A percentile compares a stretch with the other conserved stretches of the same genome.
These are phyloP conservation scores for Lathyrus aphaca DNA, from an alignment of 306 rosid species.

Conservation along the genomic window DNA sequence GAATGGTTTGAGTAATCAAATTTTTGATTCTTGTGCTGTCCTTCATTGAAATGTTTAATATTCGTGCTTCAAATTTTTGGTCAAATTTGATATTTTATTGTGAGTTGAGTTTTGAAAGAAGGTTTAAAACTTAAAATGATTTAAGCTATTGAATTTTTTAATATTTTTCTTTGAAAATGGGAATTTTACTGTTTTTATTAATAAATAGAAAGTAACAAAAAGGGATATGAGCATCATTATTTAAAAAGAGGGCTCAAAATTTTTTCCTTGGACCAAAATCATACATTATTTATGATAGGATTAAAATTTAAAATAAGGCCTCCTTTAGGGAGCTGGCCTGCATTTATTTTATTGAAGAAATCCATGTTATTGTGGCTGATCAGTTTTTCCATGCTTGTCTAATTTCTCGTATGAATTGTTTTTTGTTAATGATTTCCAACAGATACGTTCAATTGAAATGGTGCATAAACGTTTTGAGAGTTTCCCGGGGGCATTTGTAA, in stretches of 20 bases:
- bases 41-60: not conserved
- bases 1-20: not conserved
- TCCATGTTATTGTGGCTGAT: not conserved
- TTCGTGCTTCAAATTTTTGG: not conserved
- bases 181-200: not conserved
- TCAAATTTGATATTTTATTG: not conserved
- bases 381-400: slow-evolving; percentile 21
- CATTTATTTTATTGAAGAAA: not conserved
- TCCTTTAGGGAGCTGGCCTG: not conserved
- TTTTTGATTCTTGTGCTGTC: not conserved
- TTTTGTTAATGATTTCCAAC: slow-evolving; percentile 41
- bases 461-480: slow-evolving; percentile 97
- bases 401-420: slow-evolving; percentile 25
- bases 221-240: not conserved
- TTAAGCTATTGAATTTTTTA: not conserved
- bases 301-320: not conserved
- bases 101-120: not conserved
- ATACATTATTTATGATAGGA: not conserved
- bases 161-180: not conserved
- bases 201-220: not conserved
- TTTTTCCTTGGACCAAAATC: not conserved
- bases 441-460: slow-evolving; percentile 99
- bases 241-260: not conserved
- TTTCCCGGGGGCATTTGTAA: slow-evolving; percentile 87
- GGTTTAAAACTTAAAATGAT: not conserved